phyloP scores from a whole-genome alignment of 2,329 filamentous ascomycete genomes.

The Plectosphaerella sp. region DNA sequence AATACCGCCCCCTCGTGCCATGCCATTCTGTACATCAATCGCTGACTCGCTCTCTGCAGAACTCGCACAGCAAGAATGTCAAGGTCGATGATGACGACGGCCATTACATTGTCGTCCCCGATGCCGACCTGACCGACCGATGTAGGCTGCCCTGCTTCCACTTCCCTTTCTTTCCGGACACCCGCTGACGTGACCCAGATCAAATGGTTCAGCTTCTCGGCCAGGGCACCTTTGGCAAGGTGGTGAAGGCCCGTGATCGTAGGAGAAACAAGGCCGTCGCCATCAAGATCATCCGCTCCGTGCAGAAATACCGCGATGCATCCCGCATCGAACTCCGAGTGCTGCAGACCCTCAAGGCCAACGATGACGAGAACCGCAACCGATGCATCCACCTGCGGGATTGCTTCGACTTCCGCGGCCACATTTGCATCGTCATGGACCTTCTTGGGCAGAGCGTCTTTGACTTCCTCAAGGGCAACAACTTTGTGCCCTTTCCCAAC shows the following conservation, averaged over 20 bases:
- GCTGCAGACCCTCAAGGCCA: constrained; percentile 83
- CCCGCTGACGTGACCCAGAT: constrained; percentile 46
- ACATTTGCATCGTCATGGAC: constrained; percentile 83
- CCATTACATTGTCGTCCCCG: constrained; percentile 89
- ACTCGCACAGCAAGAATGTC: constrained; percentile 46
- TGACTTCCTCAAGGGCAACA: constrained; percentile 93
- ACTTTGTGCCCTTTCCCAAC: constrained; percentile 95
- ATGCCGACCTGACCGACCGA: constrained; percentile 80
- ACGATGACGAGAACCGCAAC: constrained; percentile 88
- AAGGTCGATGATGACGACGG: constrained; percentile 96
- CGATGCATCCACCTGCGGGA: constrained; percentile 95
- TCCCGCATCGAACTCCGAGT: constrained; percentile 92
- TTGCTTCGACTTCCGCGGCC: constrained; percentile 94
- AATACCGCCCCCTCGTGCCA: constrained; percentile 19
- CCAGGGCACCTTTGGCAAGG: constrained; percentile 97
- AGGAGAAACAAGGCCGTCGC: constrained; percentile 75
- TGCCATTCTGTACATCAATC: no score
- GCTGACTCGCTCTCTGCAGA: background rate
- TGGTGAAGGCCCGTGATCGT: constrained; percentile 85
- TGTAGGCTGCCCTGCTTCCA: constrained; percentile 49
- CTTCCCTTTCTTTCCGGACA: constrained; percentile 19
- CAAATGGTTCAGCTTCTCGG: constrained; percentile 85
- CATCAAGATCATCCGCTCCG: constrained; percentile 96
- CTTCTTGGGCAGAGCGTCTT: constrained; percentile 92
- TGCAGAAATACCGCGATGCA: constrained; percentile 96